These are phyloP conservation scores for Casuarina glauca DNA, from an alignment of 306 rosid genomes.

Conservation along the genomic window DNA sequence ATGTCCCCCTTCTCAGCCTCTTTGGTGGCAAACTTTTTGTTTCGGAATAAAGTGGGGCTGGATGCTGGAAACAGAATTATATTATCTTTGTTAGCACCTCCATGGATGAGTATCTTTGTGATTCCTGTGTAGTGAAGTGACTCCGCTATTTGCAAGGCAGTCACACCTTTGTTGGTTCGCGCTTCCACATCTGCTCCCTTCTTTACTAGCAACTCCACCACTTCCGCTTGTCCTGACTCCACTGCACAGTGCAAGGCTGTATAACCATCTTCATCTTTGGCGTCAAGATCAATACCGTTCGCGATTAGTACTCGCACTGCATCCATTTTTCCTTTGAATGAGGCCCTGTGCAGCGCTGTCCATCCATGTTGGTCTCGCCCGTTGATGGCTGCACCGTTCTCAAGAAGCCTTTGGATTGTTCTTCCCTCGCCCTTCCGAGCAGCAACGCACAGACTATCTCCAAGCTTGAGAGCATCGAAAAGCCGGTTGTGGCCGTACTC, in stretches of 20 bases:
- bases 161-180: slow-evolving; percentile 67
- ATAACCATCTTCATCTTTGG: slow-evolving; percentile 78
- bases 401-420: slow-evolving; percentile 50
- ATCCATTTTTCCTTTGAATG: slow-evolving; percentile 64
- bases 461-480: slow-evolving; percentile 61
- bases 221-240: slow-evolving; percentile 68
- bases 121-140: slow-evolving; percentile 61
- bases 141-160: slow-evolving; percentile 66
- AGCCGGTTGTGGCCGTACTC: slow-evolving; percentile 61
- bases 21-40: slow-evolving; percentile 10
- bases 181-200: slow-evolving; percentile 74
- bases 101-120: slow-evolving; percentile 63
- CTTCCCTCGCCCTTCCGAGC: slow-evolving; percentile 72
- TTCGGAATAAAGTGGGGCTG: slow-evolving; percentile 20
- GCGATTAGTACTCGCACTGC: slow-evolving; percentile 49
- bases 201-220: slow-evolving; percentile 64
- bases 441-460: slow-evolving; percentile 59
- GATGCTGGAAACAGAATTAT: neutral
- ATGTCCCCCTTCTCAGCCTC: slow-evolving; percentile 17
- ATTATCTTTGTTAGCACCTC: slow-evolving; percentile 44
- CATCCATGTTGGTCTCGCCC: slow-evolving; percentile 80
- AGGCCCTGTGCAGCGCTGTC: slow-evolving; percentile 78
- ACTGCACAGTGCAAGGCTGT: slow-evolving; percentile 76
- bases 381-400: slow-evolving; percentile 56
- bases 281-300: slow-evolving; percentile 62